Base-by-base conservation (phyloP, 1,139 yeast genomes). In the Taiozyma sp. region DNA sequence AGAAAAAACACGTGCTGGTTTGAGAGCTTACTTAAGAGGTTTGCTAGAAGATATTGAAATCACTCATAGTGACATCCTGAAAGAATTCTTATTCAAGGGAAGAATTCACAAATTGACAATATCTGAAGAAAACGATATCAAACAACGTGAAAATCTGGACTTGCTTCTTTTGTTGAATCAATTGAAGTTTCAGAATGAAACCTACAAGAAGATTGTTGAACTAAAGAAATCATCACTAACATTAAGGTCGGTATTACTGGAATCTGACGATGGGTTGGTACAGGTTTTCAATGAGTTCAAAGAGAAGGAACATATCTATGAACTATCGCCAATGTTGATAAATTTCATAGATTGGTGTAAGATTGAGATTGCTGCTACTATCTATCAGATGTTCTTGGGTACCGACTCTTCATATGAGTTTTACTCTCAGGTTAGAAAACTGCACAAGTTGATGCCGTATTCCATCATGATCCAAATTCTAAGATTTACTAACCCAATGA, bases 401-500 rank as follows among this genome's bases (percentile, higher is more conserved):
- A 85, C 81, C 52, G 97, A 91, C 64, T 80, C 81, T 56, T 82
- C 96, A 1, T 79, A 82, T 54, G 96, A 87, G 58, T 71, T 87
- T 62, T 80, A 85, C 57, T 75, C 77, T 8, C 89, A 88, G 62
- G 73, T 87, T 32, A 79, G 79, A 53, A 79, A 83, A 53, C 70
- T 91, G 47, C 97, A 91, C 67, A 69, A 75, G 35, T 63, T 88
- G 53, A 80, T 90, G 69, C 98, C 97, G 0, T 90, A 90, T 64
- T 71, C 77, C 1, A 64, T 90, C 45, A 79, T 90, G 66, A 83
- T 84, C 47, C 88, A 88, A 19, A 84, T 91, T 34, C 68, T 91
- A 57, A 76, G 81, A 60, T 83, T 84, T 56, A 88, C 97, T 1
- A 91, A 91, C 62, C 98, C 98, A 4, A 81, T 89, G 68, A 80